Evolutionary conservation across 371 early-diverging fungal species (phyloP).

Genomic region (Mucor velutinosus): DNA sequence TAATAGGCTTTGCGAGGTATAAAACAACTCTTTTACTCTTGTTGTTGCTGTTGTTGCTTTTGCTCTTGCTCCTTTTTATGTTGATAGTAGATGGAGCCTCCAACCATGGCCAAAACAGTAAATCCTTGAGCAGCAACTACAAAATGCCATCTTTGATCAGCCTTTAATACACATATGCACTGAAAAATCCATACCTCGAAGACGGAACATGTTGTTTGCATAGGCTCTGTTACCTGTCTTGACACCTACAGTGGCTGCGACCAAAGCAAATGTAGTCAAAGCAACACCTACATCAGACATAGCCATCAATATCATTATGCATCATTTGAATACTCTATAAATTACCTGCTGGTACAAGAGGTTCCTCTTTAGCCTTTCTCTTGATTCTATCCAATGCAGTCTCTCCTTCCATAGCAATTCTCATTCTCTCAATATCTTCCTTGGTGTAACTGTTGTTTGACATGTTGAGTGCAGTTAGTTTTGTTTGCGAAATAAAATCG

Average conservation of each 20-base stretch:
- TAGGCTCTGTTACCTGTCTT: constrained; percentile 48
- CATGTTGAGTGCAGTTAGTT: neutral
- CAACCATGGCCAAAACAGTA: constrained; percentile 50
- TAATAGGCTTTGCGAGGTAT: neutral
- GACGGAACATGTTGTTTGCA: constrained; percentile 55
- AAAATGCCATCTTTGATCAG: neutral
- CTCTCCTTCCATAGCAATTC: constrained; percentile 40
- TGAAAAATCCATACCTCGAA: constrained; percentile 34
- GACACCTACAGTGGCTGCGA: constrained; percentile 54
- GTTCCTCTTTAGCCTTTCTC: constrained; percentile 50
- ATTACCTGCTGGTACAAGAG: constrained; percentile 54
- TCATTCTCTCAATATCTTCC: constrained; percentile 49
- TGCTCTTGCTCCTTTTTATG: constrained; percentile 35
- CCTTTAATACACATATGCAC: neutral
- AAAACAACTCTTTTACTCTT: neutral
- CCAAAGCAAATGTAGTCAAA: constrained; percentile 53
- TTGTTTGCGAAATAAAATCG: neutral
- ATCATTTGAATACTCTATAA: neutral
- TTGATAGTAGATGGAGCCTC: constrained; percentile 46
- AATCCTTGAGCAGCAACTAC: constrained; percentile 53
- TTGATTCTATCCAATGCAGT: constrained; percentile 45
- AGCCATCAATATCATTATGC: neutral
- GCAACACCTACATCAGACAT: constrained; percentile 36
- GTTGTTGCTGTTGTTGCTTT: constrained; percentile 5
- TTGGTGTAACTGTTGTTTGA: constrained; percentile 23